A percentile compares a stretch with the other conserved stretches of the same genome.
Conservation (phyloP, 139 green algal genomes). For the Eudorina sp. region DNA sequence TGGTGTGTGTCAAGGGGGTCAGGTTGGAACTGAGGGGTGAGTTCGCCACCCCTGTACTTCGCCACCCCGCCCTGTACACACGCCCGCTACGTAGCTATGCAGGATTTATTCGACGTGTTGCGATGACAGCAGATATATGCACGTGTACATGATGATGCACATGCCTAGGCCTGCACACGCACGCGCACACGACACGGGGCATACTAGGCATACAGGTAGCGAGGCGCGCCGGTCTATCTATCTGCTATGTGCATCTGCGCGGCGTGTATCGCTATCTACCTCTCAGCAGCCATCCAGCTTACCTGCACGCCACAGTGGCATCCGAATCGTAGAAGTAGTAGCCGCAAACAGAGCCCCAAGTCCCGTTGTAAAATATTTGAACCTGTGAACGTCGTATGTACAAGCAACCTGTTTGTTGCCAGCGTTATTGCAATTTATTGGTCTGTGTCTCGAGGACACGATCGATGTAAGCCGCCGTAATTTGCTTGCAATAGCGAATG, state of each 20-base stretch:
- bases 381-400: not conserved
- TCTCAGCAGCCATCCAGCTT: not conserved
- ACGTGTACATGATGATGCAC: not conserved
- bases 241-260: too few species aligned
- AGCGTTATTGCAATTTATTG: not conserved
- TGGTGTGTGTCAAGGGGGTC: not conserved
- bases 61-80: too few species aligned
- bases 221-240: too few species aligned
- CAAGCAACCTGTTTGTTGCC: not conserved
- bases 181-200: not conserved
- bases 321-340: not conserved
- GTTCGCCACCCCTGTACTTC: too few species aligned
- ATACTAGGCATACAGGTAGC: not conserved
- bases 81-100: too few species aligned
- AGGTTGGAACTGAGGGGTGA: too few species aligned
- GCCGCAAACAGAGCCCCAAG: not conserved
- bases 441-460: not conserved
- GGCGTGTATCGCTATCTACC: not conserved
- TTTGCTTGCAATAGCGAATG: too few species aligned
- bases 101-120: not conserved
- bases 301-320: slow-evolving; percentile 5
- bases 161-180: not conserved
- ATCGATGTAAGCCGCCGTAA: not conserved
- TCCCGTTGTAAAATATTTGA: slow-evolving; percentile 2
- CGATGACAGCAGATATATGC: not conserved